These are phyloP conservation scores for Penicillium aurantiogriseum DNA, from an alignment of 2,329 filamentous ascomycete species.

Conservation along the genomic window DNA sequence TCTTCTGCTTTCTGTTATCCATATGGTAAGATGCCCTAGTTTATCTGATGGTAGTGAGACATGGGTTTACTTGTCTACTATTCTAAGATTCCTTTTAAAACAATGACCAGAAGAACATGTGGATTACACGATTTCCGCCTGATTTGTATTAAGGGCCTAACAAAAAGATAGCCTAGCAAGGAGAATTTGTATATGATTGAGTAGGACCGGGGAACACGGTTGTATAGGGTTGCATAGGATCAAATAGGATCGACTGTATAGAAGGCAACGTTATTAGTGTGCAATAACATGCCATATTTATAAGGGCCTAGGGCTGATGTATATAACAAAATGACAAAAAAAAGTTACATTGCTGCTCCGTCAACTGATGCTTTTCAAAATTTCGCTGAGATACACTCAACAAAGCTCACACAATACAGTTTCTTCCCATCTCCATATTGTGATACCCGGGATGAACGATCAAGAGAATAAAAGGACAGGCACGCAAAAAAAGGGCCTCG, in stretches of 20 bases:
- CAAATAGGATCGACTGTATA: no score
- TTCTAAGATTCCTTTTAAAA: no score
- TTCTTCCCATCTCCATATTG: neutral
- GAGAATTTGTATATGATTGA: no score
- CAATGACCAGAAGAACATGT: no score
- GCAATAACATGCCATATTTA: neutral
- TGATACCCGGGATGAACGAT: conserved; percentile 24
- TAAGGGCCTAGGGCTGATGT: neutral
- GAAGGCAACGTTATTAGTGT: no score
- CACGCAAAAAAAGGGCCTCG: conserved; percentile 8
- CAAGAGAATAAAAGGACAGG: conserved; percentile 11
- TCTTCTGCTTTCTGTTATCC: neutral
- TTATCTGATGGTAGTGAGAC: no score
- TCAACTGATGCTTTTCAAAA: neutral
- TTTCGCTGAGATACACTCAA: neutral
- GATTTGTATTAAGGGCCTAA: no score
- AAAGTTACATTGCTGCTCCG: neutral
- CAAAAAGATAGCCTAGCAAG: no score
- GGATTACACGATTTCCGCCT: no score
- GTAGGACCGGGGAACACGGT: no score
- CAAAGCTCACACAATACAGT: neutral
- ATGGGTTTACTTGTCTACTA: no score
- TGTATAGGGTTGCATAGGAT: neutral
- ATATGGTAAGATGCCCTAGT: neutral
- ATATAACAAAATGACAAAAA: neutral